phyloP scores from a whole-genome alignment of 345 rosid genomes.

The Pelargonium nanum region DNA sequence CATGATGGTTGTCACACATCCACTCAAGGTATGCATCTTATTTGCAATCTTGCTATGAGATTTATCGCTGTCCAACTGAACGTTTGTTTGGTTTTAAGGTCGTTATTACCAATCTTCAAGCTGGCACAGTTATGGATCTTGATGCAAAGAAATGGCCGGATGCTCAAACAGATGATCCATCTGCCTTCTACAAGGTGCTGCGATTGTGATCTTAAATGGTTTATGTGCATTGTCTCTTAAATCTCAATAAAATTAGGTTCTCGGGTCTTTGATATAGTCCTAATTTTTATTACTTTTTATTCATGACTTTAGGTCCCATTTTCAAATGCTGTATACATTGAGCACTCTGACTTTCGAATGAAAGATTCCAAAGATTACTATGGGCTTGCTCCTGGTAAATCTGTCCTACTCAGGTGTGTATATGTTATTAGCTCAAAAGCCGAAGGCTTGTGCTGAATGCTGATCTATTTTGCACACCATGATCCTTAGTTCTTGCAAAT shows the following conservation, averaged over 20 bases:
- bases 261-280: not conserved
- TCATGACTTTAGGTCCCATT: conserved; percentile 47
- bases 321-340: conserved; percentile 80
- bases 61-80: conserved; percentile 5
- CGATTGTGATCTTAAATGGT: not conserved
- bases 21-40: conserved; percentile 25
- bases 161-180: conserved; percentile 54
- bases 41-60: not conserved
- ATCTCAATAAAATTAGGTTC: not conserved
- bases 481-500: too few relatives aligned
- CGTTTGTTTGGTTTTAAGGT: conserved; percentile 26
- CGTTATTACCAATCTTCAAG: conserved; percentile 65
- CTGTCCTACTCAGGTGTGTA: conserved; percentile 63
- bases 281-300: not conserved
- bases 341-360: conserved; percentile 76
- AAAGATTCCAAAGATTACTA: conserved; percentile 92
- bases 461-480: too few relatives aligned
- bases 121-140: conserved; percentile 49
- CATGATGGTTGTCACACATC: conserved; percentile 74
- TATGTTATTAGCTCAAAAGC: too few relatives aligned
- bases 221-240: not conserved
- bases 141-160: conserved; percentile 97
- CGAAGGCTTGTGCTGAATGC: too few relatives aligned
- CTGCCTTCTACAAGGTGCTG: conserved; percentile 76
- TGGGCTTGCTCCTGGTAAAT: conserved; percentile 96